phyloP scores from a whole-genome alignment of 2,329 filamentous ascomycete genomes.

The Epichloe brachyelytri region DNA sequence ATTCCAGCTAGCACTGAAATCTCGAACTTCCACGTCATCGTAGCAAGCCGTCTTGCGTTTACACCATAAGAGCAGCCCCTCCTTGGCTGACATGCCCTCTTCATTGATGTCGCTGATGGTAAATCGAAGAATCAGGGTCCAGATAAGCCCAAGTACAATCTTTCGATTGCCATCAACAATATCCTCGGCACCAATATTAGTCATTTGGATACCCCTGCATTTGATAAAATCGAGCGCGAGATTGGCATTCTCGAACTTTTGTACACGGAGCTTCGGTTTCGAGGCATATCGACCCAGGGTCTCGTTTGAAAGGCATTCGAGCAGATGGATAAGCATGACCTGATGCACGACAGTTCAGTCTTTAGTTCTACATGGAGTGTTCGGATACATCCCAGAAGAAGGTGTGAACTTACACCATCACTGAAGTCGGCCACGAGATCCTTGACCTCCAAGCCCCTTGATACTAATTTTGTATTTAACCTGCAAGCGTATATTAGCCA shows the following conservation, averaged over 20 bases:
- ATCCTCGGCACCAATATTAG: constrained; percentile 96
- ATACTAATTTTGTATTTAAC: constrained; percentile 91
- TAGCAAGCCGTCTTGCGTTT: constrained; percentile 98
- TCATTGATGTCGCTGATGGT: constrained; percentile 98
- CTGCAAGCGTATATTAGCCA: constrained; percentile 27
- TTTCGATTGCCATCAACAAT: constrained; percentile 96
- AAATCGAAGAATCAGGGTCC: constrained; percentile 95
- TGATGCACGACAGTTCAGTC: constrained; percentile 20
- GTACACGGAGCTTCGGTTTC: constrained; percentile 89
- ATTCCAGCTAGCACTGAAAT: constrained; percentile 96
- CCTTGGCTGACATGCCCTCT: constrained; percentile 95
- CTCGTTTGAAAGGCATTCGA: constrained; percentile 90
- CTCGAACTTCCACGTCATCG: constrained; percentile 86
- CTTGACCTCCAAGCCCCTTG: constrained; percentile 64
- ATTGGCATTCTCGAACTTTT: constrained; percentile 97
- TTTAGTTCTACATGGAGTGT: constrained; percentile 3
- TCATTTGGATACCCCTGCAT: constrained; percentile 84
- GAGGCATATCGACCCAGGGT: constrained; percentile 94
- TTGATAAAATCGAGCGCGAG: constrained; percentile 89
- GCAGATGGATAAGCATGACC: constrained; percentile 91
- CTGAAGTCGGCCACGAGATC: constrained; percentile 83
- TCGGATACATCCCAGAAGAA: not conserved
- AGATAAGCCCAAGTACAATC: constrained; percentile 93
- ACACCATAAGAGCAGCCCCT: constrained; percentile 90
- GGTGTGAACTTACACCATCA: constrained; percentile 63